These are phyloP conservation scores for Ceratorhiza oryzae-sativae DNA, from an alignment of 1,284 basidiomycete species.

Conservation along the genomic window DNA sequence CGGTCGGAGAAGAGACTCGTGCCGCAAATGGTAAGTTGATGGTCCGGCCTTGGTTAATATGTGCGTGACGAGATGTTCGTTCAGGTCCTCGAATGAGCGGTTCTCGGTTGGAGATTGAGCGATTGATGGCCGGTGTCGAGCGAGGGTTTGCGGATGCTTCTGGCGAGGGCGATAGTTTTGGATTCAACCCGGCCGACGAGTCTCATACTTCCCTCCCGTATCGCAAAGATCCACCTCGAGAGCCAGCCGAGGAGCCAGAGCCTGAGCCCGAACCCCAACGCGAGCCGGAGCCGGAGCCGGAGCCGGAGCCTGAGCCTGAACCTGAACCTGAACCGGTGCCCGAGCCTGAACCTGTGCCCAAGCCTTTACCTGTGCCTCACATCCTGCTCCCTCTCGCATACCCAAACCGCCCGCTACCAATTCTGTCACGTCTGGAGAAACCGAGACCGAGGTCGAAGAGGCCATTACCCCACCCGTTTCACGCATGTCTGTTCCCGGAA, in stretches of 20 bases:
- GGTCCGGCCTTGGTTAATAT: not conserved
- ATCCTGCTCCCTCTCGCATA: not conserved
- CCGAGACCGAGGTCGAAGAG: conserved; percentile 37
- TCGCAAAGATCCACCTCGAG: not conserved
- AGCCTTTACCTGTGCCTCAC: not conserved
- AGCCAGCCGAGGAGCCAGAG: conserved; percentile 22
- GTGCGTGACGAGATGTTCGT: not conserved
- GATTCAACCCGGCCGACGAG: conserved; percentile 29
- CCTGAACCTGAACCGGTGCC: conserved; percentile 27
- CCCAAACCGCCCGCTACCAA: conserved; percentile 13
- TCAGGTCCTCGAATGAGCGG: conserved; percentile 39
- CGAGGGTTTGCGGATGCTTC: conserved; percentile 42
- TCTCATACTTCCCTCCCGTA: conserved; percentile 29
- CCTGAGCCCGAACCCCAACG: conserved; percentile 9
- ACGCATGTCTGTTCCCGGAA: conserved; percentile 1
- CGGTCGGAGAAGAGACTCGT: conserved; percentile 16
- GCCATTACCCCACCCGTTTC: conserved; percentile 30
- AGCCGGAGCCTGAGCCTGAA: not conserved
- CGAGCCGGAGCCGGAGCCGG: not conserved
- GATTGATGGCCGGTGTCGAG: conserved; percentile 56
- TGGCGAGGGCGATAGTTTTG: conserved; percentile 24
- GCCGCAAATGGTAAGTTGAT: not conserved
- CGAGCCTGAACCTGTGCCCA: not conserved
- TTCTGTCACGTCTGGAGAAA: conserved; percentile 34
- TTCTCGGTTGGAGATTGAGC: conserved; percentile 57